These are phyloP conservation scores for Pseudogymnoascus sp. DNA, from an alignment of 2,329 filamentous ascomycete genomes.

Conservation along the genomic window DNA sequence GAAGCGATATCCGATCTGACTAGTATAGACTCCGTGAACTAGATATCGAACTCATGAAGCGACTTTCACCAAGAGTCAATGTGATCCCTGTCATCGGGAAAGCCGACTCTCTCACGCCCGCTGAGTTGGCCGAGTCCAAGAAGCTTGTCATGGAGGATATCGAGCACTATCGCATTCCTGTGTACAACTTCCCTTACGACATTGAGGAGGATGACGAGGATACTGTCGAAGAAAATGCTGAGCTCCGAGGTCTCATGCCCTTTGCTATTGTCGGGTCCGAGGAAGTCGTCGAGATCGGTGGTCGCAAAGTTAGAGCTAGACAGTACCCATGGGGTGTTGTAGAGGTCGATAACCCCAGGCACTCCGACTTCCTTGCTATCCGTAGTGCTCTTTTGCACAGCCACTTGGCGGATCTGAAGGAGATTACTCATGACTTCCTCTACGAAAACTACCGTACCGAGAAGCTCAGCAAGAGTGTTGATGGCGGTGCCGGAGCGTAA, in stretches of 20 bases:
- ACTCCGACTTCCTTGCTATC: constrained; percentile 97
- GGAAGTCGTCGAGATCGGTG: constrained; percentile 88
- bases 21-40: constrained; percentile 79
- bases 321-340: constrained; percentile 99
- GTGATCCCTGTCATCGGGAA: constrained; percentile 99
- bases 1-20: constrained; percentile 9
- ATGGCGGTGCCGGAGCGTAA: constrained; percentile 80
- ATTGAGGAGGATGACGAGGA: constrained; percentile 99
- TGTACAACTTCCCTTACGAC: constrained; percentile 99
- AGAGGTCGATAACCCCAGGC: constrained; percentile 97
- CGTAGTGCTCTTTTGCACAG: constrained; percentile 94
- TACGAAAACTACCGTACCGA: constrained; percentile 99
- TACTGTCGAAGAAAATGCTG: constrained; percentile 97
- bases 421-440: constrained; percentile 99
- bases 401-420: constrained; percentile 96
- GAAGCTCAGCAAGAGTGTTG: constrained; percentile 99
- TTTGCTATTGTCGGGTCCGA: constrained; percentile 98
- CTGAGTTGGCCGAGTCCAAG: constrained; percentile 96
- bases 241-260: constrained; percentile 94
- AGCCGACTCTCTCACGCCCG: constrained; percentile 92
- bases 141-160: constrained; percentile 99
- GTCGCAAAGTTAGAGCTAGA: constrained; percentile 83
- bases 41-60: constrained; percentile 99
- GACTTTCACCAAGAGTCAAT: constrained; percentile 94
- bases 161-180: constrained; percentile 97